Evolutionary conservation across 768 basidiomycete species (phyloP), one percentile per base, ranked within the genome.

Genomic region (Tephrocybe sp.): DNA sequence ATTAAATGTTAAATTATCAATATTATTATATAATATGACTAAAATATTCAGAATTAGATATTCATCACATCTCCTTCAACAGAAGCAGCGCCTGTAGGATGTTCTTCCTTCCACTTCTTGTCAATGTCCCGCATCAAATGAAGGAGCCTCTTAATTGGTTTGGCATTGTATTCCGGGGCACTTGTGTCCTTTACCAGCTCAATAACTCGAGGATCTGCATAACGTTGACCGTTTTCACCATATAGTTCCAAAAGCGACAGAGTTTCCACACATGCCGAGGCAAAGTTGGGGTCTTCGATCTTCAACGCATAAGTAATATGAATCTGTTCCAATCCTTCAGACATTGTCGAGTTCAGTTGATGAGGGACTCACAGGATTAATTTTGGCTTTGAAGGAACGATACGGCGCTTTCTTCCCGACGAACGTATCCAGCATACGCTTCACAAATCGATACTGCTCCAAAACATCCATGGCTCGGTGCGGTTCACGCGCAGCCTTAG

Each of bases 261-360:
- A 5, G 77, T 80, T 56, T 82, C 82, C 13, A 66, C 65, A 61
- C 80, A 82, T 23, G 73, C 72, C 9, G 71, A 60, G 2, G 74
- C 72, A 70, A 76, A 83, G 20, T 63, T 61, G 5, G 56, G 53
- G 34, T 66, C 60, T 31, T 74, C 68, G 13, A 84, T 60, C 16
- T 69, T 68, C 44, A 89, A 67, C 7, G 80, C 81, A 34, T 62
- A 66, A 60, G 77, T 66, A 22, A 89, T 73, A 51, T 88, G 84
- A 33, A 55, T 64, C 82, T 84, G 54, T 5, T 49, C 9, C 32
- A 54, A 22, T 33, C 45, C 12, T 13, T 53, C 9, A 46, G 39
- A 26, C n/a, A 12, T 14, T 20, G 34, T 16, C 33, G n/a, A 30
- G 10, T 23, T 11, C 23, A 14, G 23, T 38, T 0, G 35, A 46